phyloP scores from a whole-genome alignment of 495 filamentous ascomycete species.

The Penicillium daleae region DNA sequence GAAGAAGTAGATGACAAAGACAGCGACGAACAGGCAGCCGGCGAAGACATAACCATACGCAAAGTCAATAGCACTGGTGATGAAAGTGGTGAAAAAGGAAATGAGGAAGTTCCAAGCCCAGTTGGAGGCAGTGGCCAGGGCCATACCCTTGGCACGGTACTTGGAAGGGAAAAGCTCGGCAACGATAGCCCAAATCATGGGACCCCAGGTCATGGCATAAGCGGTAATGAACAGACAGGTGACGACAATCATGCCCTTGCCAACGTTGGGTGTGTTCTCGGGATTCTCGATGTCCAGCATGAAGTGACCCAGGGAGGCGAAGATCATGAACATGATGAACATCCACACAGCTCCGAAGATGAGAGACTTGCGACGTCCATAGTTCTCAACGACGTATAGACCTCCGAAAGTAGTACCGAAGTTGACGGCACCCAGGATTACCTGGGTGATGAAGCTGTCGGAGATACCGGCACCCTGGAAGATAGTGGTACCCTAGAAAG shows the following conservation, averaged over 20 bases:
- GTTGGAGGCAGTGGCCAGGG: constrained; percentile 74
- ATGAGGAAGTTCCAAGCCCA: constrained; percentile 89
- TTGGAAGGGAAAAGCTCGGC: constrained; percentile 79
- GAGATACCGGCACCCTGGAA: constrained; percentile 70
- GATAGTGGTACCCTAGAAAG: constrained; percentile 70
- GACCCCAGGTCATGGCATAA: constrained; percentile 73
- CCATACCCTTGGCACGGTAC: constrained; percentile 74
- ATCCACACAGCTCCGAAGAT: constrained; percentile 70
- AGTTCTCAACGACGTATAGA: constrained; percentile 71
- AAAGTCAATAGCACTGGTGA: constrained; percentile 67
- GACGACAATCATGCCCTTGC: constrained; percentile 76
- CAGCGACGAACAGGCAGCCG: constrained; percentile 63
- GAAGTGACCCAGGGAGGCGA: constrained; percentile 70
- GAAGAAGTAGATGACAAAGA: constrained; percentile 69
- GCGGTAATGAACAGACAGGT: constrained; percentile 65
- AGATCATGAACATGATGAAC: constrained; percentile 72
- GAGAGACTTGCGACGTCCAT: constrained; percentile 68
- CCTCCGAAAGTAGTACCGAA: constrained; percentile 72
- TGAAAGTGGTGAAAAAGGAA: constrained; percentile 77
- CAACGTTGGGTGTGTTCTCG: constrained; percentile 60
- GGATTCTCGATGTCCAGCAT: constrained; percentile 58
- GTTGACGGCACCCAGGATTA: constrained; percentile 76
- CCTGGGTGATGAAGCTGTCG: constrained; percentile 71
- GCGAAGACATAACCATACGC: constrained; percentile 79
- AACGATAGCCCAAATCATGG: constrained; percentile 76